phyloP scores from a whole-genome alignment of 208 protist species.

The Perkinsela sp. region DNA sequence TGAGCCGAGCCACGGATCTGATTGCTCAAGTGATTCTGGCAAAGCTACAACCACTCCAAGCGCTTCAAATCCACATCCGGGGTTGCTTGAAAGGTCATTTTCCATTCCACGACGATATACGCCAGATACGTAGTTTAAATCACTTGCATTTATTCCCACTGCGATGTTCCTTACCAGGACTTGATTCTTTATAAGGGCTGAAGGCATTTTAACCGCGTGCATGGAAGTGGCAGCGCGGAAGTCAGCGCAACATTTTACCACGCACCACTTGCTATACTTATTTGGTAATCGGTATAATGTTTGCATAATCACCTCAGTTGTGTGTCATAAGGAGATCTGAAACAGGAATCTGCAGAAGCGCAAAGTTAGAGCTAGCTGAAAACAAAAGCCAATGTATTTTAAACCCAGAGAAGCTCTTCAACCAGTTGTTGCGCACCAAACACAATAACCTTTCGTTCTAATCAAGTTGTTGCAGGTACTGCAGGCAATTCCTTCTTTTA shows the following conservation, averaged over 20 bases:
- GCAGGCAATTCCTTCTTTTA: neutral
- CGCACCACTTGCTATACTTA: neutral
- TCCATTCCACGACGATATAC: neutral
- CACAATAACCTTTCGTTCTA: neutral
- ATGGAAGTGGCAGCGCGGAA: neutral
- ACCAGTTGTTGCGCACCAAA: neutral
- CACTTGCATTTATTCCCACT: neutral
- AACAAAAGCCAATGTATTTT: too few species aligned
- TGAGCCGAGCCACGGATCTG: neutral
- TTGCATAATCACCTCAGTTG: too few species aligned
- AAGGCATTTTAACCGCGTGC: neutral
- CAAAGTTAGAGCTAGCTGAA: too few species aligned
- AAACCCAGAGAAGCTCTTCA: too few species aligned
- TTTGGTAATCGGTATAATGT: neutral
- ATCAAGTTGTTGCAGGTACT: neutral
- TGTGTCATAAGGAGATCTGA: too few species aligned
- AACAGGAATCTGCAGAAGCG: too few species aligned
- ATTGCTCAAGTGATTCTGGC: neutral
- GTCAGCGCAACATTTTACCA: neutral
- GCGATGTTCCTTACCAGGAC: neutral
- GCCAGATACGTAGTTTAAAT: neutral
- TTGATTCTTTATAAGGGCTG: neutral
- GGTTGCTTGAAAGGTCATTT: neutral
- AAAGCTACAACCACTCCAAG: neutral
- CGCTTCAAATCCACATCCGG: neutral